Conservation (phyloP, 805 yeast genomes). For the Candida broadrunensis region DNA sequence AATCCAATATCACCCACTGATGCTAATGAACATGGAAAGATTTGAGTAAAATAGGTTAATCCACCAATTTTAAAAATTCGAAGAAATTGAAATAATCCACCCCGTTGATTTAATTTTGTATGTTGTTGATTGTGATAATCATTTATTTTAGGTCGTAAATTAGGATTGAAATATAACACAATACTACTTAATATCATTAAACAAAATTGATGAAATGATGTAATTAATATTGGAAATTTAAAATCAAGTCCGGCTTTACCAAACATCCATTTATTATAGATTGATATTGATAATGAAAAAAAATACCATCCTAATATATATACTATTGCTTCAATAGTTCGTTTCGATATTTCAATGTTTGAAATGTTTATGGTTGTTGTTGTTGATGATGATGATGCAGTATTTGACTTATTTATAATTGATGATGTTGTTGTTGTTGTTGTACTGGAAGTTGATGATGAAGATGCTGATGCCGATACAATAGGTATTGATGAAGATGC, state of each 20-base stretch:
- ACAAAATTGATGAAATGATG: constrained; percentile 79
- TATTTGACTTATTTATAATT: neutral
- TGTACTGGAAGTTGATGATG: neutral
- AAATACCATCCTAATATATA: constrained; percentile 63
- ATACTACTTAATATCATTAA: constrained; percentile 53
- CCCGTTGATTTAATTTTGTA: neutral
- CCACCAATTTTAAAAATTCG: neutral
- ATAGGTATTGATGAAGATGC: neutral
- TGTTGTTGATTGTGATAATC: neutral
- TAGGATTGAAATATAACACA: constrained; percentile 45
- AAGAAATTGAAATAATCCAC: neutral
- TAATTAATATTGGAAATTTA: constrained; percentile 79
- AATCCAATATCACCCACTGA: constrained; percentile 93
- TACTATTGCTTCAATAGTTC: constrained; percentile 16
- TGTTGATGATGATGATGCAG: neutral
- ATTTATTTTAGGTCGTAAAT: constrained; percentile 38
- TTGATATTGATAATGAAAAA: constrained; percentile 65
- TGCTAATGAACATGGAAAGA: constrained; percentile 83
- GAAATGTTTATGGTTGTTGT: neutral
- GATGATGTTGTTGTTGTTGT: neutral
- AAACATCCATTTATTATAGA: constrained; percentile 98
- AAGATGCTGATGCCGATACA: neutral
- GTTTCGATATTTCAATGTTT: neutral
- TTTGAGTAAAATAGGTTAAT: constrained; percentile 45
- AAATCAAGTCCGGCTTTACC: constrained; percentile 68